Evolutionary conservation across 2,329 filamentous ascomycete species (phyloP).

Genomic region (Trichoderma simmonsii): DNA sequence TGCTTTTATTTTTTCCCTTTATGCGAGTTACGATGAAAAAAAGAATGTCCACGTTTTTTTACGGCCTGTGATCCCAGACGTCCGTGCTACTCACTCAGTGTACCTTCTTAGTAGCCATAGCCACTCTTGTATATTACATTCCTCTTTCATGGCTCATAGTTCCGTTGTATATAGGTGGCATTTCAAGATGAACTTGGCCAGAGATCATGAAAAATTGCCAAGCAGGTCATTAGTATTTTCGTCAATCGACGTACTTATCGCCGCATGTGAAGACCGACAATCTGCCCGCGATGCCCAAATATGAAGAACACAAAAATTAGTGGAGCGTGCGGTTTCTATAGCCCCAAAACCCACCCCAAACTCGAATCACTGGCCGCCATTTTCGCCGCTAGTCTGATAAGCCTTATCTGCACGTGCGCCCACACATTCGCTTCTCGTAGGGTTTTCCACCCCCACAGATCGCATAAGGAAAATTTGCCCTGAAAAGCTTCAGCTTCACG

Average conservation of each 20-base stretch:
- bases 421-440: constrained; percentile 34
- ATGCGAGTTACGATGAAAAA: not conserved
- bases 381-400: constrained; percentile 22
- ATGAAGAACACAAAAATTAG: not conserved
- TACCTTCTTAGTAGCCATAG: not conserved
- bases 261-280: not conserved
- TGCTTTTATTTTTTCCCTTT: not conserved
- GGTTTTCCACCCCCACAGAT: constrained; percentile 42
- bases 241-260: not conserved
- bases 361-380: not conserved
- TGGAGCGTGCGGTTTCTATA: not conserved
- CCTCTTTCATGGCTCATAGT: not conserved
- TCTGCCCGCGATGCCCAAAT: not conserved
- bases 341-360: not conserved
- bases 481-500: constrained; percentile 35
- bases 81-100: not conserved
- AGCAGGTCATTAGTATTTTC: not conserved
- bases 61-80: not conserved
- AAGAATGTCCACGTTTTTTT: not conserved
- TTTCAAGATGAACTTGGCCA: not conserved
- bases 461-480: constrained; percentile 33
- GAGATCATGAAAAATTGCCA: not conserved
- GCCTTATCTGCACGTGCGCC: constrained; percentile 34
- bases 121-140: not conserved
- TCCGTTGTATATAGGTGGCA: too few species aligned